Evolutionary conservation across 495 filamentous ascomycete species (phyloP).

Genomic region (Aspergillus sparsus): DNA sequence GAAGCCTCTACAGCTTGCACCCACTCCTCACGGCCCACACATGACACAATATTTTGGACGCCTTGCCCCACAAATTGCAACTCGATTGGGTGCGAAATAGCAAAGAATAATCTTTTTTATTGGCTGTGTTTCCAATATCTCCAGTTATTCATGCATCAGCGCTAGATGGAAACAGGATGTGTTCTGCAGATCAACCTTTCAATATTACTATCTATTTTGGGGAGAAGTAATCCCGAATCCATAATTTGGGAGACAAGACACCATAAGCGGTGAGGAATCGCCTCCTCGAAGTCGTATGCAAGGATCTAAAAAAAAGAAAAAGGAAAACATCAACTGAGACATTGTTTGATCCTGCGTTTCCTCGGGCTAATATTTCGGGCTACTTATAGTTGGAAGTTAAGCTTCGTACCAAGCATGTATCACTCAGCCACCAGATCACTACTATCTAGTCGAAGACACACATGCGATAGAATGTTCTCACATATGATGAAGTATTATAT

Average conservation of each 20-base stretch:
- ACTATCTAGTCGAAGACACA: too few relatives aligned
- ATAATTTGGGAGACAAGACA: neutral
- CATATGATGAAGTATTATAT: too few relatives aligned
- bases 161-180: neutral
- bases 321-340: neutral
- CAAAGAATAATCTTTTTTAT: neutral
- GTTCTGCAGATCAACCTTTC: neutral
- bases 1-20: neutral
- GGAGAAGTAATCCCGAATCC: neutral
- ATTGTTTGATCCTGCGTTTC: conserved; percentile 1
- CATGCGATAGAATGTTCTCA: too few relatives aligned
- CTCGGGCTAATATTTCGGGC: too few relatives aligned
- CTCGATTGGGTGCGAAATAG: neutral
- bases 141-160: neutral
- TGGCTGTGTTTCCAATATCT: neutral
- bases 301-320: neutral
- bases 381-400: too few relatives aligned
- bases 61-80: conserved; percentile 2
- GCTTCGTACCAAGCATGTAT: too few relatives aligned
- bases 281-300: neutral
- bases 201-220: neutral
- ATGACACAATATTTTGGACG: neutral
- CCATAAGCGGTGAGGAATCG: neutral
- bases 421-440: too few relatives aligned
- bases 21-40: neutral